Percentiles rank a stretch among this genome's conserved stretches.
These are phyloP conservation scores for Arthrobotrys sphaeroides DNA, from an alignment of 2,329 filamentous ascomycete species.

Conservation along the genomic window DNA sequence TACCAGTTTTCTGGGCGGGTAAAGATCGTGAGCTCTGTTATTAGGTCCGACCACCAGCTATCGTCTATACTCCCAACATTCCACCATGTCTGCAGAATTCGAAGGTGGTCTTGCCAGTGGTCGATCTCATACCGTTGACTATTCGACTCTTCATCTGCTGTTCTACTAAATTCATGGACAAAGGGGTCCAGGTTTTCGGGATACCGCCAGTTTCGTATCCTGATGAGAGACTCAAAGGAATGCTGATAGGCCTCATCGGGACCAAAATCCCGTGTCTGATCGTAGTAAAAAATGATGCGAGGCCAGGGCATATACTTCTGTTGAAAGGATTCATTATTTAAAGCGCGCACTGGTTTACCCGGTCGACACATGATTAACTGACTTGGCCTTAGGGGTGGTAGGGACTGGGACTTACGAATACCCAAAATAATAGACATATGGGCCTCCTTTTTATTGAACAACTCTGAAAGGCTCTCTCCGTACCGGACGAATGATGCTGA, in stretches of 20 bases:
- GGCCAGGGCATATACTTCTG: constrained; percentile 28
- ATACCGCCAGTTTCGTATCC: not conserved
- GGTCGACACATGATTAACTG: too few species aligned
- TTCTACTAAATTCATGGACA: too few species aligned
- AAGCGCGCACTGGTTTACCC: constrained; percentile 21
- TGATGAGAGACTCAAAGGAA: not conserved
- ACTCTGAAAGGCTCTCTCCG: constrained; percentile 35
- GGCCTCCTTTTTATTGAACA: constrained; percentile 37
- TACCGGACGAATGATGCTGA: constrained; percentile 45
- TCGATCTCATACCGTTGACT: constrained; percentile 26
- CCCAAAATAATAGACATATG: constrained; percentile 34
- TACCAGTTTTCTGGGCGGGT: constrained; percentile 35
- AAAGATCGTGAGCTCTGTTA: constrained; percentile 34
- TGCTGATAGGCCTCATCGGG: not conserved
- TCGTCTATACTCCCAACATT: constrained; percentile 21
- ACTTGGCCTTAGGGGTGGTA: too few species aligned
- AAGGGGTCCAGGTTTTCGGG: too few species aligned
- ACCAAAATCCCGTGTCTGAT: not conserved
- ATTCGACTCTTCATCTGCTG: not conserved
- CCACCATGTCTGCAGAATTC: constrained; percentile 40
- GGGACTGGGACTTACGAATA: constrained; percentile 9
- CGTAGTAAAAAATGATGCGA: not conserved
- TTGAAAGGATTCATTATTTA: constrained; percentile 36
- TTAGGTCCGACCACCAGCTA: constrained; percentile 37
- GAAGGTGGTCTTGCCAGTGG: constrained; percentile 43